Percentiles rank a stretch among this genome's conserved stretches.
These are phyloP conservation scores for Rhizophagus prolifer DNA, from an alignment of 192 early-diverging fungal species.

Conservation along the genomic window DNA sequence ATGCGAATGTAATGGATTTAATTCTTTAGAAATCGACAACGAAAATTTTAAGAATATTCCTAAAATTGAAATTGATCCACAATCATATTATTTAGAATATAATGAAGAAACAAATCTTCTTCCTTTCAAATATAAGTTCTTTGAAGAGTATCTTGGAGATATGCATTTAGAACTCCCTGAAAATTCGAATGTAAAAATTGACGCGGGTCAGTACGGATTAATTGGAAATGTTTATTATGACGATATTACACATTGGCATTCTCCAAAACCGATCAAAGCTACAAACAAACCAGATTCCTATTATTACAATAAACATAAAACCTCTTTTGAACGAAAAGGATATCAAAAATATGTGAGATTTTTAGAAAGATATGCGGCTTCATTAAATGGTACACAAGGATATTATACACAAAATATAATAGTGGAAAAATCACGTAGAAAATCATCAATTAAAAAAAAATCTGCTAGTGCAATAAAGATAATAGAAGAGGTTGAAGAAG, in stretches of 20 bases:
- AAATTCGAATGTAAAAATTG: not conserved
- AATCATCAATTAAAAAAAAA: not conserved
- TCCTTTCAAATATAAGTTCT: slow-evolving; percentile 12
- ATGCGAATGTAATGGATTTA: not conserved
- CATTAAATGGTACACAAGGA: slow-evolving; percentile 19
- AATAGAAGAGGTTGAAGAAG: not conserved
- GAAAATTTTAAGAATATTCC: not conserved
- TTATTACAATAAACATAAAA: not conserved
- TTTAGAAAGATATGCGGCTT: slow-evolving; percentile 20
- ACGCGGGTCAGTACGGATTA: not conserved
- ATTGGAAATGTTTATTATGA: not conserved
- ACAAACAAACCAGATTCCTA: not conserved
- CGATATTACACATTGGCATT: slow-evolving; percentile 3
- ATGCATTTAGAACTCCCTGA: slow-evolving; percentile 11
- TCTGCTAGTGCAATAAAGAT: not conserved
- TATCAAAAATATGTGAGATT: slow-evolving; percentile 23
- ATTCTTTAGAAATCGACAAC: not conserved
- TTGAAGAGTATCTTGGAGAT: slow-evolving; percentile 19
- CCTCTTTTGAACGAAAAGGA: not conserved
- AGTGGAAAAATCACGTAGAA: not conserved
- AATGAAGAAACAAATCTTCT: not conserved
- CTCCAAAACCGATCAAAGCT: not conserved
- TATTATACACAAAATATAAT: not conserved
- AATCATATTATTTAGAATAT: not conserved
- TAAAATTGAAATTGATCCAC: not conserved